phyloP scores from a whole-genome alignment of 306 rosid species.

The Dryas drummondii region DNA sequence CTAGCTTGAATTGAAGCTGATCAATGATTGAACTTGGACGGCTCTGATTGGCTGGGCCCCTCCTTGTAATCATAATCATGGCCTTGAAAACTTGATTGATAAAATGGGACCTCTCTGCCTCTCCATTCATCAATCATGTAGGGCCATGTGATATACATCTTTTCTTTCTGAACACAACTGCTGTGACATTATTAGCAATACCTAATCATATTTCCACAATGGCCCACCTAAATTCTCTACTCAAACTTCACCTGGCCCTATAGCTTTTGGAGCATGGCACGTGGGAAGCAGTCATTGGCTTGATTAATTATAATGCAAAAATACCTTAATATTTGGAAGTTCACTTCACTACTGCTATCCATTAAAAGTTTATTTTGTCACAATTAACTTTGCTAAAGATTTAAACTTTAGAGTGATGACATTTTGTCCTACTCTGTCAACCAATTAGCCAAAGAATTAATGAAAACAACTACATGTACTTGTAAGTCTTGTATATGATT shows the following conservation, averaged over 20 bases:
- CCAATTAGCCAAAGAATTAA: not conserved
- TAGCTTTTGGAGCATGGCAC: not conserved
- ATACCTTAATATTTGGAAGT: not conserved
- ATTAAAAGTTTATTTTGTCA: not conserved
- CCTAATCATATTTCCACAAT: conserved; percentile 6
- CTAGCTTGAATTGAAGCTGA: not conserved
- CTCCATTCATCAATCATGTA: conserved; percentile 7
- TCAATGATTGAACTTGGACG: conserved; percentile 18
- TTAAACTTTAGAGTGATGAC: not conserved
- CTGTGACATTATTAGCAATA: conserved; percentile 14
- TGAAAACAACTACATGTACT: not conserved
- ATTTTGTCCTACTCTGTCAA: conserved; percentile 22
- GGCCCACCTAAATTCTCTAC: not conserved
- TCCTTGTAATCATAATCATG: not conserved
- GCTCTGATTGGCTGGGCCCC: conserved; percentile 16
- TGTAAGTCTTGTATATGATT: not conserved
- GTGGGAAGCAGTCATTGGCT: not conserved
- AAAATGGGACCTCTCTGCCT: conserved; percentile 17
- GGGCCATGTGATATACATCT: conserved; percentile 19
- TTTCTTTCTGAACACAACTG: conserved; percentile 13
- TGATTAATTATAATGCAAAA: not conserved
- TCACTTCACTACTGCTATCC: not conserved
- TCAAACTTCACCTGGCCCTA: not conserved
- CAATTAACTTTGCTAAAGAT: conserved; percentile 1
- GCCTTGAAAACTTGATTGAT: not conserved